These are phyloP conservation scores for Hyparrhenia diplandra DNA, from an alignment of 176 grass and related monocot species.

Conservation along the genomic window DNA sequence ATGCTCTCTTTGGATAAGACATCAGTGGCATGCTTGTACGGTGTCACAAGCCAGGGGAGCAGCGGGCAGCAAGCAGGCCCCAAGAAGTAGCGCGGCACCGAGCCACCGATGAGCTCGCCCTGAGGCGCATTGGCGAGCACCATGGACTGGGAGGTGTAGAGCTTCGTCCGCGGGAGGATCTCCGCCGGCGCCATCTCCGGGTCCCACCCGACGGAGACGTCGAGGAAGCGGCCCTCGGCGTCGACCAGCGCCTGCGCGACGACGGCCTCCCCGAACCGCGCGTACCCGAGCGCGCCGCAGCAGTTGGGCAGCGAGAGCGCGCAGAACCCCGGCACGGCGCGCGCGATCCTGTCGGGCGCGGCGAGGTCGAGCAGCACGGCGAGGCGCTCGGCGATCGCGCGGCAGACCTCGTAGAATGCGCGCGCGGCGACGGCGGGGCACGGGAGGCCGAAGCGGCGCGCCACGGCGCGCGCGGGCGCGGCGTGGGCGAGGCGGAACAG, in stretches of 20 bases:
- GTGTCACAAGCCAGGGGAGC: slow-evolving; percentile 82
- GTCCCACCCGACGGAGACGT: slow-evolving; percentile 81
- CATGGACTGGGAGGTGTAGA: slow-evolving; percentile 37
- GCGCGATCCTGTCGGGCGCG: slow-evolving; percentile 55
- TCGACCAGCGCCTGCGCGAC: slow-evolving; percentile 76
- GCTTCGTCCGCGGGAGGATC: slow-evolving; percentile 61
- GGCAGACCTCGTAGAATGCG: slow-evolving; percentile 91
- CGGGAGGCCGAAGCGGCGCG: slow-evolving; percentile 75
- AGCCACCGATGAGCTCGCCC: slow-evolving; percentile 54
- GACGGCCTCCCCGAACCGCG: slow-evolving; percentile 44
- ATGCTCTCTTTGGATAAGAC: slow-evolving; percentile 50
- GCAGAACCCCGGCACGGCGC: slow-evolving; percentile 69
- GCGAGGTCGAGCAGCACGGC: slow-evolving; percentile 53
- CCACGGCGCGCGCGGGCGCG: slow-evolving; percentile 46
- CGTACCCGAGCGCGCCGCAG: slow-evolving; percentile 72
- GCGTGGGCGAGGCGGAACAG: slow-evolving; percentile 91
- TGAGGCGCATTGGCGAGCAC: slow-evolving; percentile 57
- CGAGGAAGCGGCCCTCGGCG: slow-evolving; percentile 78
- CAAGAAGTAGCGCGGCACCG: slow-evolving; percentile 61
- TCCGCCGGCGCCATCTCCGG: slow-evolving; percentile 41
- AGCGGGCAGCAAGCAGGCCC: slow-evolving; percentile 69
- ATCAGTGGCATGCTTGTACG: slow-evolving; percentile 29
- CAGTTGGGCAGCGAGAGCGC: slow-evolving; percentile 70
- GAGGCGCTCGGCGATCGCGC: slow-evolving; percentile 57
- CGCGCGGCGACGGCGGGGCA: slow-evolving; percentile 47